phyloP scores from a whole-genome alignment of 2,329 filamentous ascomycete species.

The Fusarium secorum region DNA sequence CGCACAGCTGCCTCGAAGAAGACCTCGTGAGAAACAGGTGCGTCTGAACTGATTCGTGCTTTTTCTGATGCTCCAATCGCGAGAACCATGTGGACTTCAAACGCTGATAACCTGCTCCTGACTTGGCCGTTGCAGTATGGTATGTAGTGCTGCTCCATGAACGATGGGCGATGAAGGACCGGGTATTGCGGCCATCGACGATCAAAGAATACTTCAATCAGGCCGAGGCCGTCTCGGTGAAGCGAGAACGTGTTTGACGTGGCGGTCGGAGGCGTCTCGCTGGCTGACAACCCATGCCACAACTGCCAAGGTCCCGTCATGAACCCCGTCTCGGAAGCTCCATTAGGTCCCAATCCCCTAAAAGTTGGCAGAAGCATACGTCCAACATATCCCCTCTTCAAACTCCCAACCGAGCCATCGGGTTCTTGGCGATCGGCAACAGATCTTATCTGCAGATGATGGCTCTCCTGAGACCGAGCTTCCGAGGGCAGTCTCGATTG shows the following conservation, averaged over 20 bases:
- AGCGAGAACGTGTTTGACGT: conserved; percentile 13
- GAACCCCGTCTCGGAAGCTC: conserved; percentile 27
- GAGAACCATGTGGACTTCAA: conserved; percentile 37
- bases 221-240: conserved; percentile 19
- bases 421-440: background rate
- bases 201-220: conserved; percentile 34
- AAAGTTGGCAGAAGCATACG: conserved; percentile 38
- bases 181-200: conserved; percentile 37
- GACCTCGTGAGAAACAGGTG: conserved; percentile 22
- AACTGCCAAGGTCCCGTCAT: conserved; percentile 36
- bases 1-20: conserved; percentile 32
- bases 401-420: conserved; percentile 11
- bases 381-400: conserved; percentile 26
- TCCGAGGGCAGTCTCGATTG: background rate
- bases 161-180: conserved; percentile 32
- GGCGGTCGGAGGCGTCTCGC: conserved; percentile 15
- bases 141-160: conserved; percentile 34
- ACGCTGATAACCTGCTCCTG: conserved; percentile 13
- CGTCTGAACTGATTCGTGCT: conserved; percentile 11
- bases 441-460: background rate
- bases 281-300: conserved; percentile 32
- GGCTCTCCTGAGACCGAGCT: background rate
- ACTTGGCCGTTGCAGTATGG: conserved; percentile 19
- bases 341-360: background rate
- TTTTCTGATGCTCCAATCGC: conserved; percentile 36